These are phyloP conservation scores for Lophiotrema nucula DNA, from an alignment of 495 filamentous ascomycete species.

Conservation along the genomic window DNA sequence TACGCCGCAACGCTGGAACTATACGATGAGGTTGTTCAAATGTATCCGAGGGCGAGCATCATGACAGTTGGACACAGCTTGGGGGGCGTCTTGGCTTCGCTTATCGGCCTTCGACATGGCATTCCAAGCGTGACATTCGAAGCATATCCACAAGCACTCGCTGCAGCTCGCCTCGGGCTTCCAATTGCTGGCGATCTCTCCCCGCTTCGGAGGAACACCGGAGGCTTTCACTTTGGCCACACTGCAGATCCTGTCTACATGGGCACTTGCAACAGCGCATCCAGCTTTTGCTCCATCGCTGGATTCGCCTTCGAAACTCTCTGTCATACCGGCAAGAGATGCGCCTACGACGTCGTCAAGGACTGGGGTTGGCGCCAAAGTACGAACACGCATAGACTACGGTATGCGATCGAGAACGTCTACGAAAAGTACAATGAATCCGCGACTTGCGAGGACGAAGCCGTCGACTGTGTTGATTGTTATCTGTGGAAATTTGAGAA, in stretches of 20 bases:
- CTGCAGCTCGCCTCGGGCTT: conserved; percentile 21
- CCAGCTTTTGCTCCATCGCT: conserved; percentile 18
- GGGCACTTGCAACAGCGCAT: conserved; percentile 25
- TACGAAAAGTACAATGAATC: conserved; percentile 19
- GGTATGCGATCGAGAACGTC: conserved; percentile 20
- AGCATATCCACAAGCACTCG: conserved; percentile 26
- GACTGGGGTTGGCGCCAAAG: conserved; percentile 29
- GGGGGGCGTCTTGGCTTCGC: conserved; percentile 20
- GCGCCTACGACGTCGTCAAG: conserved; percentile 27
- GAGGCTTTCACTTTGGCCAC: conserved; percentile 25
- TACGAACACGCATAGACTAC: conserved; percentile 16
- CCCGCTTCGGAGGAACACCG: conserved; percentile 20
- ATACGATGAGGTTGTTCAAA: conserved; percentile 22
- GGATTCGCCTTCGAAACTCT: conserved; percentile 26
- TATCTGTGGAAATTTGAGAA: conserved; percentile 29
- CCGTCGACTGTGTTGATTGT: conserved; percentile 21
- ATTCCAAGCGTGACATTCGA: conserved; percentile 24
- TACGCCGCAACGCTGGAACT: conserved; percentile 16
- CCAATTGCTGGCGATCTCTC: conserved; percentile 6
- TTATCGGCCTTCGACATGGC: conserved; percentile 22
- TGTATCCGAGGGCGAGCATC: conserved; percentile 22
- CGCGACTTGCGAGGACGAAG: conserved; percentile 16
- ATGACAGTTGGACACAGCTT: conserved; percentile 23
- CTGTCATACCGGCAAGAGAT: conserved; percentile 22
- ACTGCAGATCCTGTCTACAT: conserved; percentile 27